Conservation (phyloP, 1,284 basidiomycete species). For the Tilletia walkeri region DNA sequence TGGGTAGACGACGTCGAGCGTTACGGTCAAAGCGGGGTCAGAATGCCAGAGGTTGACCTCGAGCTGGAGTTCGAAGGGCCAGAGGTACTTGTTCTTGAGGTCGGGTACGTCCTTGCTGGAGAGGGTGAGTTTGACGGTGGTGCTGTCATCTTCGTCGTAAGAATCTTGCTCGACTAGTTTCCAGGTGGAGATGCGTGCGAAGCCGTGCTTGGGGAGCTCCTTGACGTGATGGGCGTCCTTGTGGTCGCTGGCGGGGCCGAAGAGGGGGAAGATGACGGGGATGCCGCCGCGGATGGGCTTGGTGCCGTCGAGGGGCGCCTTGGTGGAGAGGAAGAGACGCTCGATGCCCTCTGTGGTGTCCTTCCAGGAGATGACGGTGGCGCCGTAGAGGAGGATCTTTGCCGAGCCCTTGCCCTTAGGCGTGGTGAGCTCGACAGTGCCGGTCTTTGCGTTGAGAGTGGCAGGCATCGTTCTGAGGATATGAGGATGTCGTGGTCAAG, state of each 20-base stretch:
- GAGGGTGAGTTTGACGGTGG: slow-evolving; percentile 33
- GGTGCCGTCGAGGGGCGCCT: slow-evolving; percentile 37
- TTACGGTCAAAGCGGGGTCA: slow-evolving; percentile 38
- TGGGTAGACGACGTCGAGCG: slow-evolving; percentile 46
- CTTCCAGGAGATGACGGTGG: slow-evolving; percentile 48
- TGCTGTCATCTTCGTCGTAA: slow-evolving; percentile 30
- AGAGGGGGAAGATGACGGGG: slow-evolving; percentile 48
- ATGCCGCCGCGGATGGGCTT: slow-evolving; percentile 45
- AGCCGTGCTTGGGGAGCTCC: slow-evolving; percentile 41
- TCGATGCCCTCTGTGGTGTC: slow-evolving; percentile 34
- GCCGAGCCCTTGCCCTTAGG: slow-evolving; percentile 20
- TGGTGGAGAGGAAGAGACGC: slow-evolving; percentile 39
- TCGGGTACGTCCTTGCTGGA: slow-evolving; percentile 29
- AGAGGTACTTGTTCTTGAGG: slow-evolving; percentile 13
- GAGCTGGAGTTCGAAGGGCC: slow-evolving; percentile 21
- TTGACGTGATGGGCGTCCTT: slow-evolving; percentile 27
- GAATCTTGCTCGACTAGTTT: slow-evolving; percentile 19
- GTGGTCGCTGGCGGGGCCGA: slow-evolving; percentile 38
- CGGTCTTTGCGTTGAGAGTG: not conserved
- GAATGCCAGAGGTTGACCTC: slow-evolving; percentile 22
- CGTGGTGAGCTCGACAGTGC: slow-evolving; percentile 12
- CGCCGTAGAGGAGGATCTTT: slow-evolving; percentile 41
- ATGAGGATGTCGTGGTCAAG: not conserved
- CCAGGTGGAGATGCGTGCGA: slow-evolving; percentile 41
- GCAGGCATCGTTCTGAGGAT: not conserved